phyloP scores from a whole-genome alignment of 1,284 basidiomycete species.

The Hortiboletus rubellus region DNA sequence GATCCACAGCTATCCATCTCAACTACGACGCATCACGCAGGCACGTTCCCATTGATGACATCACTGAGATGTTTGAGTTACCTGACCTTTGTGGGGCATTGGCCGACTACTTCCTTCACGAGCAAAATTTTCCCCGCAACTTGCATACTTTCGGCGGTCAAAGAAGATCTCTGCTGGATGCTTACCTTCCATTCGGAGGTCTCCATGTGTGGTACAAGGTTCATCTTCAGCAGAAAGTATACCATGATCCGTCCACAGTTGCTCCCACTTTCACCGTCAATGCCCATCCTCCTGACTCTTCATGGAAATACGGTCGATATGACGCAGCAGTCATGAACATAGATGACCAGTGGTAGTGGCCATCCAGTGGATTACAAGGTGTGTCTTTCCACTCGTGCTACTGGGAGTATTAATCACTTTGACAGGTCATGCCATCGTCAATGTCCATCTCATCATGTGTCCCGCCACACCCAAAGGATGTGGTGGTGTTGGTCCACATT shows the following conservation, averaged over 20 bases:
- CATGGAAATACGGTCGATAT: constrained; percentile 23
- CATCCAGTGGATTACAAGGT: constrained; percentile 31
- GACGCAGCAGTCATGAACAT: constrained; percentile 27
- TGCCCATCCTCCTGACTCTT: background rate
- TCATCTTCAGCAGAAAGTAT: constrained; percentile 5
- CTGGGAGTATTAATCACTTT: too few relatives aligned
- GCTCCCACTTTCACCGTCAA: background rate
- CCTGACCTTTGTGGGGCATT: constrained; percentile 31
- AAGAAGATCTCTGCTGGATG: background rate
- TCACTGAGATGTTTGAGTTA: constrained; percentile 24
- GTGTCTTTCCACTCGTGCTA: too few relatives aligned
- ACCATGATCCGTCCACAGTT: background rate
- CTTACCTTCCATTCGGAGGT: too few relatives aligned
- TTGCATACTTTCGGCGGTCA: background rate
- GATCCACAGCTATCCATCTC: constrained; percentile 27
- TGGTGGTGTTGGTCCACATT: background rate
- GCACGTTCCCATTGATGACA: constrained; percentile 23
- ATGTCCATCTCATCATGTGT: constrained; percentile 30
- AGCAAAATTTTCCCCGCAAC: background rate
- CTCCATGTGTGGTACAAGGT: constrained; percentile 8
- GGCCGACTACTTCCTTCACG: constrained; percentile 23
- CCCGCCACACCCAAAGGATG: constrained; percentile 6
- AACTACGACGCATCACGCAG: constrained; percentile 17
- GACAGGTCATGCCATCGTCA: constrained; percentile 27
- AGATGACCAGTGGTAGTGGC: constrained; percentile 20